These are phyloP conservation scores for Mycena indigotica DNA, from an alignment of 768 basidiomycete species.

Conservation along the genomic window DNA sequence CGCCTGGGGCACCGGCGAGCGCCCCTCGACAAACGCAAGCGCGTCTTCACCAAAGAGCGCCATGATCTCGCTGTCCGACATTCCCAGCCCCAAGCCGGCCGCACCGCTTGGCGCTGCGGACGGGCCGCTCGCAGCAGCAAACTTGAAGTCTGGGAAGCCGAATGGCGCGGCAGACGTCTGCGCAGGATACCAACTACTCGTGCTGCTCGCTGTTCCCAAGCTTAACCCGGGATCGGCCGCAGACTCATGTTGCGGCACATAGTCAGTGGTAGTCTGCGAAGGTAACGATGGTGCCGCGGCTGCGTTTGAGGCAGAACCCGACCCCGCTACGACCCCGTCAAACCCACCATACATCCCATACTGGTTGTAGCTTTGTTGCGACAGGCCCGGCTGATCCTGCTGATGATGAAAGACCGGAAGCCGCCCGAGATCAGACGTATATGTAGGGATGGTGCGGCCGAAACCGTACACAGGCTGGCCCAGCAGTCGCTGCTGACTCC, in stretches of 20 bases:
- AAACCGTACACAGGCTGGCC: neutral
- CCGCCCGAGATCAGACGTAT: slow-evolving; percentile 9
- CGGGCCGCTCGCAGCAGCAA: neutral
- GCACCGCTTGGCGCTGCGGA: neutral
- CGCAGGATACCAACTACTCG: slow-evolving; percentile 11
- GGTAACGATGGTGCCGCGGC: too few species aligned
- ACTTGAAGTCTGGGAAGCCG: slow-evolving; percentile 8
- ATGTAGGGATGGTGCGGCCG: slow-evolving; percentile 11
- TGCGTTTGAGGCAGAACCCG: neutral
- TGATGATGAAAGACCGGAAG: slow-evolving; percentile 7
- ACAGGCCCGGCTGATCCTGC: neutral
- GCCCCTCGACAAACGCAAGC: neutral
- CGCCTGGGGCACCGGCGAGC: neutral
- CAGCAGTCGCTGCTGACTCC: neutral
- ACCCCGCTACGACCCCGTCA: neutral
- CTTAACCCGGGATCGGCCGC: neutral
- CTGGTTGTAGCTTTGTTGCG: neutral
- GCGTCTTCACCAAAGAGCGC: neutral
- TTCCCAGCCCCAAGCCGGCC: neutral
- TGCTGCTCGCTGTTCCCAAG: neutral
- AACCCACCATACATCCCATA: neutral
- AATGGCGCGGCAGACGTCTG: slow-evolving; percentile 9
- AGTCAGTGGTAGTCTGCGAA: neutral
- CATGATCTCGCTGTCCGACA: neutral
- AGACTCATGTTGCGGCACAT: neutral